Base-by-base conservation (phyloP, 2,329 filamentous ascomycete genomes). In the Metarhizium brunneum region DNA sequence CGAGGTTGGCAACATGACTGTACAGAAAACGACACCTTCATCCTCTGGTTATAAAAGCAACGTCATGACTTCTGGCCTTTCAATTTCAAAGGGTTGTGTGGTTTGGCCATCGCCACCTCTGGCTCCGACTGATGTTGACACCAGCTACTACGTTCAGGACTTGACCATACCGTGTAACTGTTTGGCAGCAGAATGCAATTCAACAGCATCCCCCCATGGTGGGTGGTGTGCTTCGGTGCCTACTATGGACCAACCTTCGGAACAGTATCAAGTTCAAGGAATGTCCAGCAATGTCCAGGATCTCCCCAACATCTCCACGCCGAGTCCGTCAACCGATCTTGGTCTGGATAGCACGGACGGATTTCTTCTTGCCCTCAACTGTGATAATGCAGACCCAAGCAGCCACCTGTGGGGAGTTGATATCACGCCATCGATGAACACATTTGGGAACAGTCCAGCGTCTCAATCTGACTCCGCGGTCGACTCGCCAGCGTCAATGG, bases 21-120 rank as follows among this genome's bases (percentile, higher is more conserved):
- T 47, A n/a, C 35, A 14, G 5, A 30, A 52, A 20, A 29, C 35
- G 61, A 48, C 25, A 7, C 20, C 18, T 29, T 30, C 25, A 68
- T 68, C 60, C 65, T 65, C 54, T 58, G 6, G 30, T 50, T 56
- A 58, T 58, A 54, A 40, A 54, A 56, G 35, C 47, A 54, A 35
- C 53, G 36, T 38, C 52, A 51, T 57, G 53, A 32, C 54, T 18
- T 36, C 55, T 5, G 32, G 52, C 38, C 53, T 58, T 32, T 47
- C 55, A 36, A 63, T 58, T 56, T 58, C 55, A 52, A 58, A 64
- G 35, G 36, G 51, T 14, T 47, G 29, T 53, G 63, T 61, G 47
- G 56, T 59, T 51, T 71, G 70, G 66, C 65, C 68, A 40, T 74
- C 71, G 30, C 71, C 74, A 35, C 71, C 69, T 11, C n/a, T 55